Base-by-base conservation (phyloP, 306 rosid genomes). In the Chamaecrista fasciculata region DNA sequence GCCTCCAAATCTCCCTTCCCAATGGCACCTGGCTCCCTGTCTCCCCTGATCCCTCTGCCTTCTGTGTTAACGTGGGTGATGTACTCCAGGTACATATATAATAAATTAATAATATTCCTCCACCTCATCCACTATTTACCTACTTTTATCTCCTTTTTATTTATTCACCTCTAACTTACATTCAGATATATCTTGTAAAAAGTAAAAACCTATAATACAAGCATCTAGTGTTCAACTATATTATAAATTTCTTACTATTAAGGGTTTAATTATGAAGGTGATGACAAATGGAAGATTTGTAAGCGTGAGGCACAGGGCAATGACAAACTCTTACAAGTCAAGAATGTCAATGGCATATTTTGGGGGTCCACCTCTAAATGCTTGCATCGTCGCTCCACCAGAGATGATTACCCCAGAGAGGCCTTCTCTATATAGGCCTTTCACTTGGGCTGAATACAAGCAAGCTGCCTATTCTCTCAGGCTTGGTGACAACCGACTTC, bases 401-500 rank as follows among this genome's bases (percentile, higher is more conserved):
- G 85, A 86, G 61, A 23, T 85, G 83, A 83, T 85, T 10, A 73
- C 79, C 7, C 70, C 85, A 0, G 85, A 83, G 67, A 75, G 70
- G 64, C 90, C 87, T 26, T 68, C 72, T 34, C 81, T 83, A 51
- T 91, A 76, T 80, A 66, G 82, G 62, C 86, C 91, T 5, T 86
- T 91, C 84, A 91, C 88, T 24, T 91, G 96, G 96, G 94, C 82
- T 6, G 96, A 89, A 7, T 91, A 89, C 73, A 91, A 86, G 86
- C 84, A 86, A 72, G 84, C 78, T 47, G 42, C 84, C 0, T 79
- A 75, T 81, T 86, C 96, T 16, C 78, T 85, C 1, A 73, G 83
- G 79, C 94, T 86, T 4, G 86, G 86, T 5, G 94, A 91, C 48
- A 75, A 21, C 15, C 87, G 97, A 24, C 81, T 85, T 40, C 36